Conservation (phyloP, 371 early-diverging fungal species). For the Apophysomyces ossiformis region DNA sequence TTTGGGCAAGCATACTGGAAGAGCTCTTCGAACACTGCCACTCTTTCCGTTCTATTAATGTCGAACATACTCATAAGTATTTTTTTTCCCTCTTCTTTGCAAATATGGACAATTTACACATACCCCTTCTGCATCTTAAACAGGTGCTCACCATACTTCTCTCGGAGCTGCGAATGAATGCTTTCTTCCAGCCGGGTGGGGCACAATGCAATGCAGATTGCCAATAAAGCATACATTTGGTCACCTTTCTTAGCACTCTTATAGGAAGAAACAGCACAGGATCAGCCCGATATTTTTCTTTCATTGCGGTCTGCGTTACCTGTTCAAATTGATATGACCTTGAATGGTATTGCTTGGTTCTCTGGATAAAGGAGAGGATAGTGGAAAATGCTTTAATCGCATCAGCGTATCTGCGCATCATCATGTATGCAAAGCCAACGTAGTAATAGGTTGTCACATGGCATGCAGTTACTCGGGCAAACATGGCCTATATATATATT, state of each 20-base stretch:
- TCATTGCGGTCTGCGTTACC: conserved; percentile 30
- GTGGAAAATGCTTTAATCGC: conserved; percentile 89
- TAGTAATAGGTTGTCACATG: conserved; percentile 95
- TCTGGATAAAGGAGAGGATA: conserved; percentile 83
- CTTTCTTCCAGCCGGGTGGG: conserved; percentile 90
- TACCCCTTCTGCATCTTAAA: conserved; percentile 79
- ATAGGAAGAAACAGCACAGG: not conserved
- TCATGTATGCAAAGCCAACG: conserved; percentile 93
- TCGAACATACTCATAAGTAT: not conserved
- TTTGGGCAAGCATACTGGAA: conserved; percentile 90
- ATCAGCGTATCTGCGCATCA: conserved; percentile 93
- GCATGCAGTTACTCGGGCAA: conserved; percentile 91
- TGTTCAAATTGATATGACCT: conserved; percentile 89
- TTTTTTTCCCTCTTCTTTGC: not conserved
- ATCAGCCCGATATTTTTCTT: not conserved
- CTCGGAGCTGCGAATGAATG: conserved; percentile 81
- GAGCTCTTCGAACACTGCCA: conserved; percentile 81
- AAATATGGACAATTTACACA: conserved; percentile 4
- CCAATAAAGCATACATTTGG: conserved; percentile 90
- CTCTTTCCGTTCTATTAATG: conserved; percentile 64
- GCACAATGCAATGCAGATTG: conserved; percentile 86
- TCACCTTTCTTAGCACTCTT: conserved; percentile 76
- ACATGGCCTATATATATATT: conserved; percentile 58
- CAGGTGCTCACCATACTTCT: conserved; percentile 89
- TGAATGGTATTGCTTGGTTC: conserved; percentile 91